Conservation (phyloP, 2,329 filamentous ascomycete species). For the Aspergillus sp. region DNA sequence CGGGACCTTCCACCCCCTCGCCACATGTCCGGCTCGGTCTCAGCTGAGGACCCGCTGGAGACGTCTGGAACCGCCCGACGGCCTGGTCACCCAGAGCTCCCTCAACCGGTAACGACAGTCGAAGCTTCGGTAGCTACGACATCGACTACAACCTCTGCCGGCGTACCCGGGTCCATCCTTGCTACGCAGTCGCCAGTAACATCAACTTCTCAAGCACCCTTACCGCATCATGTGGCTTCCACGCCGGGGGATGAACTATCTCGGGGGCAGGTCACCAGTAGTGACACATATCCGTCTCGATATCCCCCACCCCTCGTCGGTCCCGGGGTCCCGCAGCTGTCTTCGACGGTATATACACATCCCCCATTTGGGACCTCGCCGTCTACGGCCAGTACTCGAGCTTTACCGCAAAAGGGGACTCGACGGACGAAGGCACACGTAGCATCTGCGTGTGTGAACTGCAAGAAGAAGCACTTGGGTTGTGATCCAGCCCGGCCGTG, state of each 20-base stretch:
- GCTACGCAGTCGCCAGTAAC: slow-evolving; percentile 14
- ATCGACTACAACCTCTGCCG: slow-evolving; percentile 6
- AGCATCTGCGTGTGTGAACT: slow-evolving; percentile 48
- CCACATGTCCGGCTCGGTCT: slow-evolving; percentile 45
- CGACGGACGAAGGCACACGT: slow-evolving; percentile 48
- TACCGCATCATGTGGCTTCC: slow-evolving; percentile 14
- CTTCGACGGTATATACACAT: slow-evolving; percentile 24
- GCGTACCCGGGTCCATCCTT: slow-evolving; percentile 10
- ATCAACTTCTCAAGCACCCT: slow-evolving; percentile 12
- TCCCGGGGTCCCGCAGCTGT: slow-evolving; percentile 16
- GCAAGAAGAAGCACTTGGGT: slow-evolving; percentile 48
- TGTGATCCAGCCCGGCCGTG: slow-evolving; percentile 47
- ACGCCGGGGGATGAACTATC: slow-evolving; percentile 14
- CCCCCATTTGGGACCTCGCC: slow-evolving; percentile 21
- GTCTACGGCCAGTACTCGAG: slow-evolving; percentile 20
- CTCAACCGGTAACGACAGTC: slow-evolving; percentile 19
- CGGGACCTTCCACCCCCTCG: slow-evolving; percentile 38
- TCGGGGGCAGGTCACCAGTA: slow-evolving; percentile 15
- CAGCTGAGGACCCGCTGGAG: slow-evolving; percentile 36
- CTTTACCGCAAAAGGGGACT: slow-evolving; percentile 37
- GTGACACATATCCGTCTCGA: slow-evolving; percentile 19
- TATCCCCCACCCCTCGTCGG: slow-evolving; percentile 20
- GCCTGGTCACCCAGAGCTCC: slow-evolving; percentile 28
- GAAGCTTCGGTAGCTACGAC: slow-evolving; percentile 11
- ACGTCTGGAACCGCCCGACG: slow-evolving; percentile 34